Base-by-base conservation (phyloP, 805 yeast species). In the Saccharomyces eubayanus region DNA sequence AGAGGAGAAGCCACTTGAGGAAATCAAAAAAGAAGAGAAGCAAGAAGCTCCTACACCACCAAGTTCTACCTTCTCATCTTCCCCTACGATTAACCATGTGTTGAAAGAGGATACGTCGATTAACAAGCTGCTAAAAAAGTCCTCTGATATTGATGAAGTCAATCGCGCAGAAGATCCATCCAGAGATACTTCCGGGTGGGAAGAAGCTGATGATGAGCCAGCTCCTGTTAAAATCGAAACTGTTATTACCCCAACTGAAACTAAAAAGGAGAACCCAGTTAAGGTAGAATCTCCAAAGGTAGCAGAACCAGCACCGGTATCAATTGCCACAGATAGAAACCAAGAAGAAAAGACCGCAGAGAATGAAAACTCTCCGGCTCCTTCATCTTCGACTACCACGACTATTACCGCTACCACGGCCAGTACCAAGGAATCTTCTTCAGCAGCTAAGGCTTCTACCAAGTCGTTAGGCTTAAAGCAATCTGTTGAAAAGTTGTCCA, bases 401-500 rank as follows among this genome's bases (percentile, higher is more conserved):
- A 14, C 46, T 2, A 29, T 65, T 5, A 16, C 61, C 4, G n/a
- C 61, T 14, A 24, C 62, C 12, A 48, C 58, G 3, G 54, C 59
- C 16, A 47, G 68, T 20, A 56, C 62, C 21, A 63, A 71, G 45
- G 30, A 46, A 21, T 53, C 21, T 20, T n/a, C 16, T 12, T 36
- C 43, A 2, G 49, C 47, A 2, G 47, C 55, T 11, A 31, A 48
- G 36, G 51, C 51, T 24, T 50, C 55, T 16, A 66, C 73, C 29
- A 75, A 77, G 28, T 81, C 87, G 20, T 77, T 86, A 31, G 86
- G 90, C 0, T 74, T 87, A 55, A 85, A 85, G 62, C 85, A 81
- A 9, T 82, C 89, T 1, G 84, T 87, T 31, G 92, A 85, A 58
- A 84, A 79, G 57, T 73, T 87, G 52, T 81, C 86, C 5, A 55